Evolutionary conservation across 75 land plant species (phyloP).

Genomic region (Pinus albicaulis): DNA sequence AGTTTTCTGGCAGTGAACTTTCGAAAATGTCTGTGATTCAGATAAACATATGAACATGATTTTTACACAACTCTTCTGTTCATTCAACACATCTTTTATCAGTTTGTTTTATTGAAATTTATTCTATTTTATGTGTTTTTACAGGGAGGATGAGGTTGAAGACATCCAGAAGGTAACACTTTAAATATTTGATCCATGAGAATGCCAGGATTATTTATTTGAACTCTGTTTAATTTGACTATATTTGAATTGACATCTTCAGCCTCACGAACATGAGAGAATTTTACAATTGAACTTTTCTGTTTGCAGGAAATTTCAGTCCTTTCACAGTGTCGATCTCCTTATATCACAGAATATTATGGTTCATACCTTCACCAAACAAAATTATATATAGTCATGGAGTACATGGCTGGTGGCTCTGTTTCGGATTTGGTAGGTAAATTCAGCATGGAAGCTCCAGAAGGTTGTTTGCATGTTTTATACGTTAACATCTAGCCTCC

Average conservation of each 20-base stretch:
- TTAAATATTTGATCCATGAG: background rate
- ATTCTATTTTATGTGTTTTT: conserved; percentile 3
- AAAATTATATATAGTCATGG: conserved; percentile 97
- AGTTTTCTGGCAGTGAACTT: too few relatives aligned
- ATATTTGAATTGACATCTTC: background rate
- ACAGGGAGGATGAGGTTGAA: conserved; percentile 97
- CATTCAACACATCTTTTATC: too few relatives aligned
- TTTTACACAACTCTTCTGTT: too few relatives aligned
- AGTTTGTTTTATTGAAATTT: too few relatives aligned
- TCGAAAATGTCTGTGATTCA: too few relatives aligned
- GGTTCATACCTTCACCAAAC: conserved; percentile 91
- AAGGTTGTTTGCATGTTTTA: conserved; percentile 2
- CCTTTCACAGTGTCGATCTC: conserved; percentile 92
- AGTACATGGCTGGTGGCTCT: conserved; percentile 99
- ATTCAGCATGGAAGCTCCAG: background rate
- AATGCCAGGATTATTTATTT: background rate
- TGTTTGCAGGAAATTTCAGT: conserved; percentile 90
- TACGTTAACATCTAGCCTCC: too few relatives aligned
- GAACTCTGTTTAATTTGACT: background rate
- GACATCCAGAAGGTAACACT: conserved; percentile 92
- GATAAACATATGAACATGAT: too few relatives aligned
- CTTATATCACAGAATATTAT: conserved; percentile 96
- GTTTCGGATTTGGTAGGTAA: conserved; percentile 92
- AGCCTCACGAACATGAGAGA: too few relatives aligned
- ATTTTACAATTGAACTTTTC: background rate